A percentile compares a stretch with the other conserved stretches of the same genome.
These are phyloP conservation scores for Ustilago crameri DNA, from an alignment of 1,284 basidiomycete species.

Conservation along the genomic window DNA sequence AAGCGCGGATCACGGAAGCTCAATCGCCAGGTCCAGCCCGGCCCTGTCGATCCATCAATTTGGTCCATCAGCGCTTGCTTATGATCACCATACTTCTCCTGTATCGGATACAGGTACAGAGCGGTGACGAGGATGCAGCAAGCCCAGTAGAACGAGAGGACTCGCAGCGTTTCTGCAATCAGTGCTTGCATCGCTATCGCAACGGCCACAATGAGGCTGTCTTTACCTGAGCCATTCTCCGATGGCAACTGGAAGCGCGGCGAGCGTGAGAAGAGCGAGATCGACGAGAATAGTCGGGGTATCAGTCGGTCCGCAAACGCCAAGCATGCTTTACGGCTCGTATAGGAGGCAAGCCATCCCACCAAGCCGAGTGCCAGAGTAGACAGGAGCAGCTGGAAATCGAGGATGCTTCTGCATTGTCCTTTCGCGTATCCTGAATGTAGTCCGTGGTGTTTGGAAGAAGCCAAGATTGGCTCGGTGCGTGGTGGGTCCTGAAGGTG, in stretches of 20 bases:
- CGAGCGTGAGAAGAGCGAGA: slow-evolving; percentile 21
- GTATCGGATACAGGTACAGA: slow-evolving; percentile 44
- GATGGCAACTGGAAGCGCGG: slow-evolving; percentile 20
- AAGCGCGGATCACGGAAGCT: slow-evolving; percentile 45
- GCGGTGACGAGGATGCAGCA: slow-evolving; percentile 46
- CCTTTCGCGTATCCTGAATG: slow-evolving; percentile 32
- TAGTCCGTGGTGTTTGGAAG: not conserved
- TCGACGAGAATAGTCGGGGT: slow-evolving; percentile 29
- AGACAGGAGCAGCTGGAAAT: slow-evolving; percentile 28
- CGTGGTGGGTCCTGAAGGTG: slow-evolving; percentile 22
- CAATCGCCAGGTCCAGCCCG: slow-evolving; percentile 44
- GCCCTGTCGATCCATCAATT: not conserved
- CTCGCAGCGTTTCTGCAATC: slow-evolving; percentile 33
- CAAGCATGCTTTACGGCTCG: slow-evolving; percentile 38
- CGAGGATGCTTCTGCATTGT: slow-evolving; percentile 34
- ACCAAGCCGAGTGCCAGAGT: slow-evolving; percentile 35
- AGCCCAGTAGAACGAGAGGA: slow-evolving; percentile 46
- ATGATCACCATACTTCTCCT: slow-evolving; percentile 24
- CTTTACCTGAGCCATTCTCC: slow-evolving; percentile 17
- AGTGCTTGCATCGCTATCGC: slow-evolving; percentile 42
- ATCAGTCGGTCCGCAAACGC: slow-evolving; percentile 41
- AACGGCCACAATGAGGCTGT: slow-evolving; percentile 26
- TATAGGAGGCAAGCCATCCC: slow-evolving; percentile 44
- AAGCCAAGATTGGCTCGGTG: not conserved
- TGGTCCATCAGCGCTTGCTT: not conserved